Conservation (phyloP, 2,329 filamentous ascomycete species). For the Volutella citrinella region DNA sequence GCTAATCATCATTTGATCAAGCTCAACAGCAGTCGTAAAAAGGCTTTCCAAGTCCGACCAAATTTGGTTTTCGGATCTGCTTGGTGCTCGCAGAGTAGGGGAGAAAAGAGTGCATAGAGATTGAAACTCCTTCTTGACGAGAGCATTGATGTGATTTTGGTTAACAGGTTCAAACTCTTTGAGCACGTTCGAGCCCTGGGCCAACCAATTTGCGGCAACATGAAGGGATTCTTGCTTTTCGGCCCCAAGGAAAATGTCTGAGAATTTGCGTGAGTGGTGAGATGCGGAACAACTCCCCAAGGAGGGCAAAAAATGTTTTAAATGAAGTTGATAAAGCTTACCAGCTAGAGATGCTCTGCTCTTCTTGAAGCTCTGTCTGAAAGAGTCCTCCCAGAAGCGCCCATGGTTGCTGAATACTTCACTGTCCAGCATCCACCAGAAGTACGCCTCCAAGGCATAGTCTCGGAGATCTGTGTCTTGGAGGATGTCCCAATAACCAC, state of each 20-base stretch:
- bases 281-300: too few relatives aligned
- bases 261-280: too few relatives aligned
- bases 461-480: not conserved
- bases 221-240: too few relatives aligned
- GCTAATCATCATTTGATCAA: constrained; percentile 10
- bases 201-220: too few relatives aligned
- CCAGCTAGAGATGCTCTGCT: too few relatives aligned
- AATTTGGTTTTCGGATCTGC: not conserved
- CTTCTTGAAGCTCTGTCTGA: fast-evolving
- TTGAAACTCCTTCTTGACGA: not conserved
- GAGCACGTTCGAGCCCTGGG: too few relatives aligned
- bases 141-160: too few relatives aligned
- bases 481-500: fast-evolving
- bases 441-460: not conserved
- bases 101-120: not conserved
- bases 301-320: too few relatives aligned
- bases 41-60: not conserved
- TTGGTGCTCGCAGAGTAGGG: fast-evolving
- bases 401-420: not conserved
- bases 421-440: constrained; percentile 1
- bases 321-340: too few relatives aligned
- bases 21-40: not conserved
- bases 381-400: not conserved
- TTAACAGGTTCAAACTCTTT: too few relatives aligned
- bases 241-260: too few relatives aligned